Evolutionary conservation across 2,329 filamentous ascomycete species (phyloP), one percentile per base, ranked within the genome.

Genomic region (Aaosphaeria pasadenensis): DNA sequence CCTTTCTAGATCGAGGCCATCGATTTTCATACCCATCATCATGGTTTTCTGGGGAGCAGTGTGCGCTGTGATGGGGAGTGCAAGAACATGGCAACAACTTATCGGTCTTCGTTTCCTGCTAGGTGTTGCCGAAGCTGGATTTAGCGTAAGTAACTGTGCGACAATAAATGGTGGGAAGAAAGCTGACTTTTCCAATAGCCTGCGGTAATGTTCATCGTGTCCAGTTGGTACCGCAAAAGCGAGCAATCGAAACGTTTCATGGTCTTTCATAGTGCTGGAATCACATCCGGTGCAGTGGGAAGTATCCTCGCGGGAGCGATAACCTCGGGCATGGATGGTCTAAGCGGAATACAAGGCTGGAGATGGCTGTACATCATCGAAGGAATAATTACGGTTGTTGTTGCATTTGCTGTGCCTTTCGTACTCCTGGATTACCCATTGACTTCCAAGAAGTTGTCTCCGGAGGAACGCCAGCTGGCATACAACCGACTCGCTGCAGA

Each of bases 41-140:
- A 50, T 50, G 48, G 45, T 50, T 31, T 30, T 50, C 2, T 50
- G 44, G 48, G 48, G 44, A 24, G 51, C 56, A 1, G 5, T 35
- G 51, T 1, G 53, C 53, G 39, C 38, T 57, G 3, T 41, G 49
- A 4, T 56, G 53, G 55, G 44, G 45, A 1, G 47, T 47, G 11
- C 45, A 47, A 11, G 54, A 51, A 71, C 48, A 11, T 47, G 45
- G 3, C 45, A 47, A 11, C 46, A 45, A 7, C 42, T 58, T 11
- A 48, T 51, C 30, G 67, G 57, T 4, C 64, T 71, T 30, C 66
- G 71, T 2, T 72, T 73, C 58, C 62, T 72, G 42, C 54, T 71
- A 3, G 71, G 71, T 2, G 40, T 55, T 11, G 46, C 55, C 5
- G 66, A 70, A 48, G 55, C 60, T 1, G 62, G 55, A 29, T 67